Conservation (phyloP, 2,329 filamentous ascomycete species). For the Cercospora sp. region DNA sequence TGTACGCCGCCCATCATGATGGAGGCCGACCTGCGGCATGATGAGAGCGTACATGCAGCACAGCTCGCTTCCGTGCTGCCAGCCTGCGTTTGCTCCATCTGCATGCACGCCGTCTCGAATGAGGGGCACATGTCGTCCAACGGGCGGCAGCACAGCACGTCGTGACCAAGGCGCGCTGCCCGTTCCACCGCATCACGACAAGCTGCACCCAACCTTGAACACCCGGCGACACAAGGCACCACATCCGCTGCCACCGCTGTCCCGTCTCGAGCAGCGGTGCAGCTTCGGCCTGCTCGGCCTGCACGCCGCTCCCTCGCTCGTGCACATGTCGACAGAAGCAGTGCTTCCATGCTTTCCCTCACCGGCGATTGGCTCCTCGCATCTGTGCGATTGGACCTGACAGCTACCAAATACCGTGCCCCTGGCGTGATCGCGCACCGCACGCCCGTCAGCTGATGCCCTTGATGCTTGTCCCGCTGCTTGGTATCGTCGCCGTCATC, state of each 20-base stretch:
- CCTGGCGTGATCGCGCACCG: conserved; percentile 9
- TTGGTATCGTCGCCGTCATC: not conserved
- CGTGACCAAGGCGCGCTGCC: conserved; percentile 1
- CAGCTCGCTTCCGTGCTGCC: not conserved
- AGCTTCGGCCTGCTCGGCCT: conserved; percentile 3
- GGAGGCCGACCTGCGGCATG: not conserved
- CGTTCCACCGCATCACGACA: conserved; percentile 16
- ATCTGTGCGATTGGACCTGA: conserved; percentile 2
- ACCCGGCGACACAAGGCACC: conserved; percentile 16
- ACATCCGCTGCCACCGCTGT: conserved; percentile 10
- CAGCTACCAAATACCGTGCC: conserved; percentile 10
- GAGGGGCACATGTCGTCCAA: conserved; percentile 5
- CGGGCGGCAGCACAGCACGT: not conserved
- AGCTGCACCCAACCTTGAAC: conserved; percentile 18
- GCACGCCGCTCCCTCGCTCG: conserved; percentile 8
- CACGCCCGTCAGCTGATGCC: conserved; percentile 6
- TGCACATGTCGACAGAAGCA: conserved; percentile 9
- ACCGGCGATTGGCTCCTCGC: not conserved
- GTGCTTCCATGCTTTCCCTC: not conserved
- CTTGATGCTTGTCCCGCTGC: not conserved
- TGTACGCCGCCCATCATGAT: not conserved
- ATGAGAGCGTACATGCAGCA: not conserved
- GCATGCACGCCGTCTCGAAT: conserved; percentile 2
- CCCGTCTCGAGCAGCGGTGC: conserved; percentile 1
- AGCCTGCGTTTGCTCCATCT: conserved; percentile 6